Conservation (phyloP, 2,329 filamentous ascomycete species). For the Lachnellula subtilissima region DNA sequence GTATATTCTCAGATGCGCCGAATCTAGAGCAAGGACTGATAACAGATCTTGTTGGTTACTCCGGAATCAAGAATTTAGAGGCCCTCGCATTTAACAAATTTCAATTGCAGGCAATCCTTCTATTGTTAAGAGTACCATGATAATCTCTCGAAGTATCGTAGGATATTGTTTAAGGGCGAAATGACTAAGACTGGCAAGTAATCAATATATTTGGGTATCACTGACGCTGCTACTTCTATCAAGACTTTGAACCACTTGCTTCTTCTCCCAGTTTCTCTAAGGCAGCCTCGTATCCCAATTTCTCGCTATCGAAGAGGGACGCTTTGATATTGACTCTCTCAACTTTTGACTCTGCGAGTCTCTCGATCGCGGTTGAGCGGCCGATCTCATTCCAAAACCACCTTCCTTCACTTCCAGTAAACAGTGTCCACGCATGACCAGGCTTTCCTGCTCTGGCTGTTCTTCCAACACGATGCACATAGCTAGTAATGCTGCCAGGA, state of each 20-base stretch:
- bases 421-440: constrained; percentile 81
- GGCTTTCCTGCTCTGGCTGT: constrained; percentile 75
- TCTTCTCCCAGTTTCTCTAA: constrained; percentile 36
- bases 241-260: constrained; percentile 26
- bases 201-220: neutral
- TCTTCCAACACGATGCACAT: constrained; percentile 87
- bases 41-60: no score
- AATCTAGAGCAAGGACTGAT: neutral
- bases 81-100: neutral
- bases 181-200: neutral
- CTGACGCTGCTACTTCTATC: neutral
- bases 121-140: no score
- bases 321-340: constrained; percentile 39
- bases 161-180: no score
- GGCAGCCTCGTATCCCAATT: constrained; percentile 45
- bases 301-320: constrained; percentile 36
- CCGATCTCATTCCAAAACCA: constrained; percentile 91
- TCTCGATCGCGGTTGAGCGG: constrained; percentile 46
- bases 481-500: constrained; percentile 72
- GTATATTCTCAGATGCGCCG: neutral
- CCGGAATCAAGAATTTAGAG: neutral
- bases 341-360: constrained; percentile 38
- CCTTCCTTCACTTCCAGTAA: constrained; percentile 68
- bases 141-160: no score
- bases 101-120: no score